Conservation (phyloP, 2,329 filamentous ascomycete genomes). For the Cordyceps sp. region DNA sequence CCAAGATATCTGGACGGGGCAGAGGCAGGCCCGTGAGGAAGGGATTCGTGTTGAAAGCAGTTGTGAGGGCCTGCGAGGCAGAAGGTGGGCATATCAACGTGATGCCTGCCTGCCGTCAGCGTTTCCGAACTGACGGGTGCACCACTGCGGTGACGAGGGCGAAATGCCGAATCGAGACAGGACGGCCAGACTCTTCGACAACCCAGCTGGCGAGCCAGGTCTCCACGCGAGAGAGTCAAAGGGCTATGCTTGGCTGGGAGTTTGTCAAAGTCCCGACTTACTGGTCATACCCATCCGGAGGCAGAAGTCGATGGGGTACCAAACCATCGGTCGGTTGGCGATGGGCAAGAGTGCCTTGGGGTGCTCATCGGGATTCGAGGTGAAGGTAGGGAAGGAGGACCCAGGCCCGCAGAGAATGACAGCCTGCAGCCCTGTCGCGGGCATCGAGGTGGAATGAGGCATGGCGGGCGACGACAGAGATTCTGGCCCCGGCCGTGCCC, state of each 20-base stretch:
- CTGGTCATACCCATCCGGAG: slow-evolving; percentile 64
- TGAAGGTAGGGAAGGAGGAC: slow-evolving; percentile 69
- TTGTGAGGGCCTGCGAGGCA: slow-evolving; percentile 48
- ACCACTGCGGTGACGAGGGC: too few relatives aligned
- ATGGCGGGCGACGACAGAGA: slow-evolving; percentile 31
- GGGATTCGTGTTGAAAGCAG: slow-evolving; percentile 62
- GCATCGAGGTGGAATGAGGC: slow-evolving; percentile 61
- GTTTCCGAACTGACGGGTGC: too few relatives aligned
- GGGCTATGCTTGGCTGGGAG: too few relatives aligned
- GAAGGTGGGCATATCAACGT: slow-evolving; percentile 47
- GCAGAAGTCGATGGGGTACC: slow-evolving; percentile 78
- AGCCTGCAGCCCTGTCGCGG: slow-evolving; percentile 64
- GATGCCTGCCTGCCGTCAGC: slow-evolving; percentile 30
- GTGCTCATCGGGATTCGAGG: slow-evolving; percentile 61
- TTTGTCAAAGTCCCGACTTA: too few relatives aligned
- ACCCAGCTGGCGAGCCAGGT: too few relatives aligned
- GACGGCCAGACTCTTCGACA: too few relatives aligned
- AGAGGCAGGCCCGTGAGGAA: slow-evolving; percentile 57
- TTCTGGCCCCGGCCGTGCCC: too few relatives aligned
- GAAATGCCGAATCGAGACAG: too few relatives aligned
- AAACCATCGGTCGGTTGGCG: slow-evolving; percentile 76
- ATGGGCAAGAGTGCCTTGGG: slow-evolving; percentile 72
- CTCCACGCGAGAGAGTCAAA: too few relatives aligned
- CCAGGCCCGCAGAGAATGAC: slow-evolving; percentile 72
- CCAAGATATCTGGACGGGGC: slow-evolving; percentile 58